Conservation (phyloP, 2,329 filamentous ascomycete genomes). For the Cercospora sojina region DNA sequence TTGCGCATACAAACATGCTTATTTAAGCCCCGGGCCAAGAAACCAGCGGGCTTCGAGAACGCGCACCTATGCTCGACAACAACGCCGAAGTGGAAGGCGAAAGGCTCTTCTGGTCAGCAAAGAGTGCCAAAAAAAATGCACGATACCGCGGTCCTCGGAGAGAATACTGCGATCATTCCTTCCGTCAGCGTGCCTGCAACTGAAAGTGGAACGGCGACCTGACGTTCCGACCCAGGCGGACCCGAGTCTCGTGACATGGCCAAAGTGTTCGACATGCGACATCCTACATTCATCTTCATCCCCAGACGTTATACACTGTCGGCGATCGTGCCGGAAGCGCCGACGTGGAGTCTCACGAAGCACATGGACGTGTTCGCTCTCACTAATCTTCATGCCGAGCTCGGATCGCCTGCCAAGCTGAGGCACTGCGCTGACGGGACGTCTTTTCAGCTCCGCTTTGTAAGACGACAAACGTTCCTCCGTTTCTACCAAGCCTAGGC, state of each 20-base stretch:
- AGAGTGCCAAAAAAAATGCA: neutral
- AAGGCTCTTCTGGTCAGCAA: neutral
- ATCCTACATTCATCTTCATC: neutral
- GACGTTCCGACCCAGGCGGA: neutral
- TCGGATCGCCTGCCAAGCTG: neutral
- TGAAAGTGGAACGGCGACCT: neutral
- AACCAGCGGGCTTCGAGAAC: neutral
- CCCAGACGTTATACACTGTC: neutral
- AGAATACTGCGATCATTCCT: neutral
- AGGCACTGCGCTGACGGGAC: neutral
- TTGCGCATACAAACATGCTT: slow-evolving; percentile 5
- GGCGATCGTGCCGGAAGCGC: neutral
- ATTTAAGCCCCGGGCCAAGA: neutral
- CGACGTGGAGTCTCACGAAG: neutral
- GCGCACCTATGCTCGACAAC: neutral
- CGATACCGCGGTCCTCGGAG: neutral
- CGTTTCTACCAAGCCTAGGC: neutral
- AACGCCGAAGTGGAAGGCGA: neutral
- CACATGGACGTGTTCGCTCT: neutral
- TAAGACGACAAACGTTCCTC: neutral
- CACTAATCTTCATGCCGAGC: neutral
- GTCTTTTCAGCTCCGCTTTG: neutral
- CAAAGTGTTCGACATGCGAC: neutral
- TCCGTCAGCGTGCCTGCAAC: neutral
- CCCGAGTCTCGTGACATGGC: neutral